Conservation (phyloP, 331 rosid genomes). For the Stylosanthes scabra region DNA sequence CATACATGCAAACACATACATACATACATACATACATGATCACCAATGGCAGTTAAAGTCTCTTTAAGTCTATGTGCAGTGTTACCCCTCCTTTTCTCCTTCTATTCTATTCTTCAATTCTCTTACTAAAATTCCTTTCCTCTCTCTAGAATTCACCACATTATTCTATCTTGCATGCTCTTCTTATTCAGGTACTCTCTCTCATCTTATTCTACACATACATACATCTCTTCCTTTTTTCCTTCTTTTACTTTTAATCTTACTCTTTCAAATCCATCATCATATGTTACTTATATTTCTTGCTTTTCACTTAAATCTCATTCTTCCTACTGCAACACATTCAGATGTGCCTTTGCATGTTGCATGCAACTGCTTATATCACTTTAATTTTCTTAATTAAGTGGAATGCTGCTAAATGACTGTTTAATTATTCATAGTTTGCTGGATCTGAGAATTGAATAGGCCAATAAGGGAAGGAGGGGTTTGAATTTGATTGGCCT, state of each 20-base stretch:
- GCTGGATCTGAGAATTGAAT: conserved; percentile 1
- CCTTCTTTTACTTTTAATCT: neutral
- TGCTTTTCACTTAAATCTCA: neutral
- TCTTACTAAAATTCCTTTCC: conserved; percentile 13
- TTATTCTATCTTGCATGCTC: conserved; percentile 8
- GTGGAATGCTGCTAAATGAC: neutral
- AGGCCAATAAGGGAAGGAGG: neutral
- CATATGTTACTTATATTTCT: neutral
- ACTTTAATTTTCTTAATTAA: conserved; percentile 5
- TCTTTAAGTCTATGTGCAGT: conserved; percentile 1
- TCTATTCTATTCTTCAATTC: neutral
- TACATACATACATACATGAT: neutral
- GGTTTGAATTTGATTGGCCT: neutral
- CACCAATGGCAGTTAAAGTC: conserved; percentile 45
- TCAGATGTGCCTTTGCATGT: conserved; percentile 45
- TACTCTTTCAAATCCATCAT: neutral
- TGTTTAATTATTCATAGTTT: neutral
- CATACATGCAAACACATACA: too few species aligned
- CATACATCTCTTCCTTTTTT: neutral
- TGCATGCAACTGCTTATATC: conserved; percentile 40
- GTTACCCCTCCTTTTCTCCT: neutral
- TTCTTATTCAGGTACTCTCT: conserved; percentile 36
- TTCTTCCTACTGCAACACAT: neutral
- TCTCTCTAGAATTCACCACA: conserved; percentile 18
- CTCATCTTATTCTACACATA: too few species aligned